Conservation (phyloP, 331 rosid genomes). For the Dryas integrifolia region DNA sequence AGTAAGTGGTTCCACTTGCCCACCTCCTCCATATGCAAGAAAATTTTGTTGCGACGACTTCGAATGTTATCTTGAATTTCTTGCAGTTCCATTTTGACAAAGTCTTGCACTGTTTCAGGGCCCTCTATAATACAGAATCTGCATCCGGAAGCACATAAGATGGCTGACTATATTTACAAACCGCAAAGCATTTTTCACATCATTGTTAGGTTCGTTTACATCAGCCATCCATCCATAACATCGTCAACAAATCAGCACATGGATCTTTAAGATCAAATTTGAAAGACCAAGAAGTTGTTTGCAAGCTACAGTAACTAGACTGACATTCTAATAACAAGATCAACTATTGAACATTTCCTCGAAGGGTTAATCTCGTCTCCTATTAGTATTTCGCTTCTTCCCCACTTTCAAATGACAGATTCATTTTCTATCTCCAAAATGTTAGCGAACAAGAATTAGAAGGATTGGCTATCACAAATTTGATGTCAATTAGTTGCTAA, state of each 20-base stretch:
- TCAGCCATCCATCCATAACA: too few species aligned
- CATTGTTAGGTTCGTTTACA: not conserved
- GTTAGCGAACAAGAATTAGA: too few species aligned
- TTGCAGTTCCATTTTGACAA: conserved; percentile 81
- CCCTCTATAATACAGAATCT: conserved; percentile 96
- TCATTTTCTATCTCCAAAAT: too few species aligned
- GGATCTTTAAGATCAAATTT: too few species aligned
- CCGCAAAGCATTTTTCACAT: not conserved
- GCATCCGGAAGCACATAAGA: conserved; percentile 11
- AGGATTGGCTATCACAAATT: not conserved
- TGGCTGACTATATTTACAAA: not conserved
- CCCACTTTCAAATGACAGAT: too few species aligned
- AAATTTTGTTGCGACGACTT: conserved; percentile 90
- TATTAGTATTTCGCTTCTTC: too few species aligned
- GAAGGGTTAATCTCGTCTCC: too few species aligned
- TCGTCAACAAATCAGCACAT: not conserved
- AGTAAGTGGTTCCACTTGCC: not conserved
- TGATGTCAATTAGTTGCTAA: too few species aligned
- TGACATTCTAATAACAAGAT: too few species aligned
- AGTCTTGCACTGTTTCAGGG: conserved; percentile 86
- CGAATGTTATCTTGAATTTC: conserved; percentile 88
- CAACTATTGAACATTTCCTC: too few species aligned
- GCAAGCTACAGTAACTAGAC: not conserved
- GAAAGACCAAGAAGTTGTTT: not conserved
- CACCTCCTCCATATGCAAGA: conserved; percentile 98